Conservation (phyloP, 139 green algal species). For the Picochlorum sp. region DNA sequence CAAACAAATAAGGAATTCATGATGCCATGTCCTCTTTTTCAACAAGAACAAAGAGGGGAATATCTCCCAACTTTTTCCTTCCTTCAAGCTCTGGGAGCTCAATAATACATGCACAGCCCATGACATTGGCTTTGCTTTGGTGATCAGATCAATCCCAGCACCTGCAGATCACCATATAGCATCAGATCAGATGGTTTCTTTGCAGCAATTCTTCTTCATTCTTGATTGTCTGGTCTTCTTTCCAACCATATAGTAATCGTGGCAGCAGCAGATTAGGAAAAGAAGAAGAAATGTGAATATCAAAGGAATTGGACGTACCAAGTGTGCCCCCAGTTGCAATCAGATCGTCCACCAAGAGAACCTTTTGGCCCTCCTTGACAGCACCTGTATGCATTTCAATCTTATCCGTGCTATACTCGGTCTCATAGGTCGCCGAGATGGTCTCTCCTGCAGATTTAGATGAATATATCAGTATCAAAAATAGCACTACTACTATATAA, state of each 20-base stretch:
- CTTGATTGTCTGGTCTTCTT: too few relatives aligned
- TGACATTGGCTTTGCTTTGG: slow-evolving; percentile 66
- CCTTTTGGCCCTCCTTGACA: slow-evolving; percentile 69
- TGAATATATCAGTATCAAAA: too few relatives aligned
- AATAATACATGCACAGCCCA: slow-evolving; percentile 79
- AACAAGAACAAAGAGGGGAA: slow-evolving; percentile 65
- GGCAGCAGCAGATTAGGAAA: too few relatives aligned
- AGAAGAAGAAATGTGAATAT: too few relatives aligned
- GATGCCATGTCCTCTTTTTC: slow-evolving; percentile 68
- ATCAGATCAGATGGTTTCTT: too few relatives aligned
- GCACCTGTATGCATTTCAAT: slow-evolving; percentile 95
- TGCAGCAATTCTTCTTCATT: too few relatives aligned
- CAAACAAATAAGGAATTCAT: slow-evolving; percentile 4
- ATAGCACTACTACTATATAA: too few relatives aligned
- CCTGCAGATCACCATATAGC: slow-evolving; percentile 3
- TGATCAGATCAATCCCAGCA: slow-evolving; percentile 67
- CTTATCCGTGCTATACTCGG: slow-evolving; percentile 88
- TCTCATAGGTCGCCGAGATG: slow-evolving; percentile 69
- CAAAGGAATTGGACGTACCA: slow-evolving; percentile 20
- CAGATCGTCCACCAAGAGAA: slow-evolving; percentile 95
- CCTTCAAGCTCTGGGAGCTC: slow-evolving; percentile 81
- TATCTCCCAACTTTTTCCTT: slow-evolving; percentile 55
- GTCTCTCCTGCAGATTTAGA: slow-evolving; percentile 58
- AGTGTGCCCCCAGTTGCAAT: slow-evolving; percentile 96
- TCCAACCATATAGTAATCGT: too few relatives aligned